Base-by-base conservation (phyloP, 2,329 filamentous ascomycete genomes). In the Claviceps digitariae region DNA sequence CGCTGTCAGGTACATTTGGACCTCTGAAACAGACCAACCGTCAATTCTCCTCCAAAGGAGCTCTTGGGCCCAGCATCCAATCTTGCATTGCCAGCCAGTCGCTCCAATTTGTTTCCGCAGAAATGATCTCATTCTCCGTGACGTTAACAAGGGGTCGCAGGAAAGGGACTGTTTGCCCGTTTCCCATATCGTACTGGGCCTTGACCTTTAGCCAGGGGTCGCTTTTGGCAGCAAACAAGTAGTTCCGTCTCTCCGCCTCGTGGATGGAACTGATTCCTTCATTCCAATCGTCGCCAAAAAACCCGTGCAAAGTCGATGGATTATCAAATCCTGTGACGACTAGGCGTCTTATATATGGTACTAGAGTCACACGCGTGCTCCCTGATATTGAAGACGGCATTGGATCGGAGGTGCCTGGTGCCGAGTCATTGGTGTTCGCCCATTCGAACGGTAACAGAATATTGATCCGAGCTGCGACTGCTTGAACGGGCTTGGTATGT, bases 21-120 rank as follows among this genome's bases (percentile, higher is more conserved):
- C 7, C 10, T 12, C 12, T 10, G 3, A 41, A 41, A 31, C 21
- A 23, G 43, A 2, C 21, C 10, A 29, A 41, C 21, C n/a, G 10
- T 23, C 13, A 48, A 34, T 57, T 58, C 27, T 62, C 61, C n/a
- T 63, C 58, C 3, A 54, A 53, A 34, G 85, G 86, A 34, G 84
- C 84, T 56, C 87, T 74, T 1, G 87, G 86, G 2, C 90, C 90
- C n/a, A 96, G 74, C 90, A 95, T 95, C 91, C 91, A 97, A 67
- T 96, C 91, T 68, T 95, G 89, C 88, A 96, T 94, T 13, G 88
- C 88, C 34, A 96, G 72, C 91, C 91, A 97, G 62, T 91, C 84
- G 65, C 89, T 94, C 93, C 93, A 98, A 55, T 78, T 83, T 57
- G 79, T 78, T 70, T 97, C 91, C 0, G 90, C 90, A 15, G 74